Conservation (phyloP, 2,329 filamentous ascomycete species). For the Leptodontidium sp. region DNA sequence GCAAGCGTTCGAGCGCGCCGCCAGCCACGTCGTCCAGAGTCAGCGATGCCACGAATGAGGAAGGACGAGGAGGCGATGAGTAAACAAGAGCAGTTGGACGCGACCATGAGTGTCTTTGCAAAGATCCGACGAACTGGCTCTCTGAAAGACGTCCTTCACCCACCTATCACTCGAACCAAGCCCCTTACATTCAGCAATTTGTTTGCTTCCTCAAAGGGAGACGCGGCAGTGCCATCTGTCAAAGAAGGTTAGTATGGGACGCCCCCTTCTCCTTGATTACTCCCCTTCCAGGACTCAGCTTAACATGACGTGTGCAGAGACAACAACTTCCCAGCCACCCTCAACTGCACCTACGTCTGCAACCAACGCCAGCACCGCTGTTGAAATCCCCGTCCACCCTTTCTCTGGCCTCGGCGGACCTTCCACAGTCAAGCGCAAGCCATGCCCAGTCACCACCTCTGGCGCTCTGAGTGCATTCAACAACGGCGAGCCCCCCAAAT, state of each 20-base stretch:
- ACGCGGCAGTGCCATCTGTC: not conserved
- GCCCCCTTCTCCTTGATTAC: not conserved
- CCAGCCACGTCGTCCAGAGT: constrained; percentile 16
- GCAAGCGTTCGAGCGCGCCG: constrained; percentile 11
- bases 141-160: constrained; percentile 15
- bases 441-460: constrained; percentile 5
- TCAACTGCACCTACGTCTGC: not conserved
- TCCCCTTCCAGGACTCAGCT: no score
- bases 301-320: not conserved
- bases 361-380: not conserved
- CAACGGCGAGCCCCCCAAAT: constrained; percentile 10
- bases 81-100: constrained; percentile 22
- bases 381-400: not conserved
- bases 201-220: constrained; percentile 6
- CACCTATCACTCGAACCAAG: constrained; percentile 23
- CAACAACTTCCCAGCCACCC: not conserved
- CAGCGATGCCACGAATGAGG: constrained; percentile 16
- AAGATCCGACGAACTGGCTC: constrained; percentile 23
- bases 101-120: constrained; percentile 24
- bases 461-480: constrained; percentile 9
- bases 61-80: constrained; percentile 16
- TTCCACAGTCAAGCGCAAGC: constrained; percentile 17
- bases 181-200: constrained; percentile 24
- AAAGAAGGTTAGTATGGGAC: not conserved
- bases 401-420: constrained; percentile 6